phyloP scores from a whole-genome alignment of 1,284 basidiomycete species.

The Cutaneotrichosporon spelunceum region DNA sequence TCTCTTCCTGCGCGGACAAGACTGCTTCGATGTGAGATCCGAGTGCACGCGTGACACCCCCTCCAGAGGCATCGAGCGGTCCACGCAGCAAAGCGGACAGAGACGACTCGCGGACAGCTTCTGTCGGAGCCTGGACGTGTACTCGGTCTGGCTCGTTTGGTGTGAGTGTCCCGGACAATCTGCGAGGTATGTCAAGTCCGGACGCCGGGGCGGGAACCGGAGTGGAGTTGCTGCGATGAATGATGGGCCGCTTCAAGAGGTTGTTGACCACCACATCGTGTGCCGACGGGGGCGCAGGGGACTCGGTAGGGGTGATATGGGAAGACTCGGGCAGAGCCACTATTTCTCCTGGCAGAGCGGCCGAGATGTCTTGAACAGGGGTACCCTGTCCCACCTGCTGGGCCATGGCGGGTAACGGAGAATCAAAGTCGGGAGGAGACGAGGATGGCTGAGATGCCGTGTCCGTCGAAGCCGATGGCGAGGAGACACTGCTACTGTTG shows the following conservation, averaged over 20 bases:
- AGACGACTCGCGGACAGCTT: not conserved
- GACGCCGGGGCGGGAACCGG: not conserved
- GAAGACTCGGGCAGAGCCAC: not conserved
- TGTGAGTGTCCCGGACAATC: not conserved
- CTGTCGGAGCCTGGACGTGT: not conserved
- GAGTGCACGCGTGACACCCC: conserved; percentile 18
- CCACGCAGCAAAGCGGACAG: conserved; percentile 16
- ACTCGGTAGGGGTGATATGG: not conserved
- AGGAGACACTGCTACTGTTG: not conserved
- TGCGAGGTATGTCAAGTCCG: not conserved
- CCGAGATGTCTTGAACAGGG: not conserved
- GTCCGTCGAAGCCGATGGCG: not conserved
- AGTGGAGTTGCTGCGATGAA: conserved; percentile 6
- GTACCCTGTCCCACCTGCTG: not conserved
- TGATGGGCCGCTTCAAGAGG: conserved; percentile 7
- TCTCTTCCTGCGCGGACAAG: conserved; percentile 20
- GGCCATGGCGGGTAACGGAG: not conserved
- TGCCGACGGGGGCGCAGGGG: conserved; percentile 11
- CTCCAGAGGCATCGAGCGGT: conserved; percentile 20
- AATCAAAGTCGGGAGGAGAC: not conserved
- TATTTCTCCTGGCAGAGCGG: not conserved
- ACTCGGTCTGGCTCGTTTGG: not conserved
- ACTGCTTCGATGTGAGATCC: conserved; percentile 21
- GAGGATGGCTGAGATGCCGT: not conserved
- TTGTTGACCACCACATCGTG: conserved; percentile 16